Conservation (phyloP, 2,329 filamentous ascomycete species). For the Hymenoscyphus albidus region DNA sequence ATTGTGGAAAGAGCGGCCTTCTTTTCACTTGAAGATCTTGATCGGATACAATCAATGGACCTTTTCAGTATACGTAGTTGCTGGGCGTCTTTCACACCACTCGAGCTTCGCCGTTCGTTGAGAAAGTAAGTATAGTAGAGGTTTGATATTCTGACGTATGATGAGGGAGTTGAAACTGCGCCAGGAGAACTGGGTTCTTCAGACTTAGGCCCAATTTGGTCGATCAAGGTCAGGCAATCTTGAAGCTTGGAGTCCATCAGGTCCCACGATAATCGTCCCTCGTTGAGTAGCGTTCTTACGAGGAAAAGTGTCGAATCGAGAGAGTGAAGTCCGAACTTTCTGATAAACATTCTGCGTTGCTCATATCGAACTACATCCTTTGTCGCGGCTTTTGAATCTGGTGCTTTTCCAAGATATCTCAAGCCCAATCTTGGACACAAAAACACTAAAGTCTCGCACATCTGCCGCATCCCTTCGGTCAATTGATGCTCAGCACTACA, state of each 20-base stretch:
- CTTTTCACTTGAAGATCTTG: slow-evolving; percentile 51
- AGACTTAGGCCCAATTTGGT: slow-evolving; percentile 42
- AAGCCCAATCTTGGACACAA: slow-evolving; percentile 57
- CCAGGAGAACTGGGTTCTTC: slow-evolving; percentile 18
- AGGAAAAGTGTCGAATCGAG: slow-evolving; percentile 60
- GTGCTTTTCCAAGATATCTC: slow-evolving; percentile 58
- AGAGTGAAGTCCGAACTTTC: slow-evolving; percentile 50
- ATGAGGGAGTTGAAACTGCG: slow-evolving; percentile 39
- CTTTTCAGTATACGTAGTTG: slow-evolving; percentile 56
- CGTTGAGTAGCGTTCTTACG: slow-evolving; percentile 49
- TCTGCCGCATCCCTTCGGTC: slow-evolving; percentile 30
- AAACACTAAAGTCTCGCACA: slow-evolving; percentile 54
- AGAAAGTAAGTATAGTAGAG: slow-evolving; percentile 65
- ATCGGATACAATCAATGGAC: slow-evolving; percentile 59
- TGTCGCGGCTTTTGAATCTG: slow-evolving; percentile 46
- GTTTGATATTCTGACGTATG: slow-evolving; percentile 65
- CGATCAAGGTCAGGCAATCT: slow-evolving; percentile 52
- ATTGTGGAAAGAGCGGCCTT: slow-evolving; percentile 55
- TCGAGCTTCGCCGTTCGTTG: slow-evolving; percentile 44
- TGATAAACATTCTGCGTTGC: slow-evolving; percentile 47
- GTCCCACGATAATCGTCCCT: slow-evolving; percentile 49
- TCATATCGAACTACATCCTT: slow-evolving; percentile 60
- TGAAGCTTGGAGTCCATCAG: slow-evolving; percentile 53
- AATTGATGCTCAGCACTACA: slow-evolving; percentile 10
- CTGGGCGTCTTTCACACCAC: slow-evolving; percentile 40